Evolutionary conservation across 2,329 filamentous ascomycete genomes (phyloP).

Genomic region (Claviceps africana): DNA sequence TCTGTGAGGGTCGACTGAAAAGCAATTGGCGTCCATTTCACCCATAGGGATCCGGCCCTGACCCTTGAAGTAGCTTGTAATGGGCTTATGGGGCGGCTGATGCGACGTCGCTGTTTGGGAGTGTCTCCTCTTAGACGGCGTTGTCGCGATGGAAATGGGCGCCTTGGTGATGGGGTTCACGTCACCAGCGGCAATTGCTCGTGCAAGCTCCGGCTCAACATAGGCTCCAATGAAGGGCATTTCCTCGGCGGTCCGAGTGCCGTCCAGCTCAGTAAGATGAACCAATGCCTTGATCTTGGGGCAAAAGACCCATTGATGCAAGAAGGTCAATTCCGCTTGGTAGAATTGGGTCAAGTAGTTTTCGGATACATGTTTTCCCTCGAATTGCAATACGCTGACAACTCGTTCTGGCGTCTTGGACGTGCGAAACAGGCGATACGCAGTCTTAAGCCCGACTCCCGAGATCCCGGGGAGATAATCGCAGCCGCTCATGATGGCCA

Average conservation of each 20-base stretch:
- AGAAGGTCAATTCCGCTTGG: conserved; percentile 80
- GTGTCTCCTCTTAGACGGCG: conserved; percentile 28
- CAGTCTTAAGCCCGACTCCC: conserved; percentile 83
- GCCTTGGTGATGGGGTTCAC: conserved; percentile 82
- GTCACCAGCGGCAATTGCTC: conserved; percentile 64
- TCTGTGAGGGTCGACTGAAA: conserved; percentile 35
- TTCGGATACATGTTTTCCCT: conserved; percentile 71
- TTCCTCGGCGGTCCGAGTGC: conserved; percentile 48
- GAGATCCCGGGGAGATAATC: conserved; percentile 84
- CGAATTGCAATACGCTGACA: conserved; percentile 72
- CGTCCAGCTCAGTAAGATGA: conserved; percentile 54
- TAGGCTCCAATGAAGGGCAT: conserved; percentile 71
- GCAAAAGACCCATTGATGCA: conserved; percentile 91
- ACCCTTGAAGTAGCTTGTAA: conserved; percentile 39
- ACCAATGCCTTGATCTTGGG: conserved; percentile 57
- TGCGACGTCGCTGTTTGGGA: conserved; percentile 18
- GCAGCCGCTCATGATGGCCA: conserved; percentile 94
- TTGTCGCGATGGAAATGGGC: conserved; percentile 31
- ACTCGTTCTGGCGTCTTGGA: conserved; percentile 77
- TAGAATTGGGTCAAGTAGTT: conserved; percentile 71
- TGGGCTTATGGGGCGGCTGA: conserved; percentile 31
- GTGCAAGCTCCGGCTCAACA: conserved; percentile 55
- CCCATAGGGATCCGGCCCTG: conserved; percentile 40
- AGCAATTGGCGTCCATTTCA: conserved; percentile 51
- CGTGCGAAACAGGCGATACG: conserved; percentile 78